Conservation (phyloP, 1,284 basidiomycete species). For the Omphalotus olearius region DNA sequence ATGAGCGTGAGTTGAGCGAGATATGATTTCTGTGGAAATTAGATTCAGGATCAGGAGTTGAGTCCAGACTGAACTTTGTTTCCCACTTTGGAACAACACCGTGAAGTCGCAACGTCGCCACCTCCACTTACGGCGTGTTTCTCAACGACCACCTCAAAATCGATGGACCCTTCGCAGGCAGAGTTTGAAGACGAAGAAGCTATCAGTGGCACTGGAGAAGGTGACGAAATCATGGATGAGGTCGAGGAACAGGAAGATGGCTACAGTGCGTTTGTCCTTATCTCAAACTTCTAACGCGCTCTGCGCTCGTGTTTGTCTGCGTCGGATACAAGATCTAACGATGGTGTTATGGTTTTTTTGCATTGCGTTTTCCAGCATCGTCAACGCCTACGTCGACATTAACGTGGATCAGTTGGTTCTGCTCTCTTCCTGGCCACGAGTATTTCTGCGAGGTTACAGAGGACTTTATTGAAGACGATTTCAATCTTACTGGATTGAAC, state of each 20-base stretch:
- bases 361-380: slow-evolving; percentile 47
- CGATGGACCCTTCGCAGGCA: slow-evolving; percentile 37
- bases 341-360: slow-evolving; percentile 15
- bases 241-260: slow-evolving; percentile 61
- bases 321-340: slow-evolving; percentile 10
- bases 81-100: no score
- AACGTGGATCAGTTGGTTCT: slow-evolving; percentile 99
- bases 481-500: slow-evolving; percentile 96
- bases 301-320: slow-evolving; percentile 14
- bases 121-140: no score
- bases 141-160: no score
- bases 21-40: no score
- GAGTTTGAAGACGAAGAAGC: slow-evolving; percentile 51
- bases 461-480: slow-evolving; percentile 99
- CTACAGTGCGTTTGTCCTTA: slow-evolving; percentile 53
- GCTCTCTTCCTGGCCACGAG: slow-evolving; percentile 96
- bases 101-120: no score
- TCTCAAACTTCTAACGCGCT: slow-evolving; percentile 10
- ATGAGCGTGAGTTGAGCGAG: no score
- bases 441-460: slow-evolving; percentile 98
- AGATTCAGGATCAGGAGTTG: no score
- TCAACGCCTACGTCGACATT: slow-evolving; percentile 82
- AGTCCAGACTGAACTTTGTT: no score
- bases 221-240: slow-evolving; percentile 68
- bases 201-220: slow-evolving; percentile 48